Base-by-base conservation (phyloP, 768 basidiomycete species). In the Rossbeevera mucosa region DNA sequence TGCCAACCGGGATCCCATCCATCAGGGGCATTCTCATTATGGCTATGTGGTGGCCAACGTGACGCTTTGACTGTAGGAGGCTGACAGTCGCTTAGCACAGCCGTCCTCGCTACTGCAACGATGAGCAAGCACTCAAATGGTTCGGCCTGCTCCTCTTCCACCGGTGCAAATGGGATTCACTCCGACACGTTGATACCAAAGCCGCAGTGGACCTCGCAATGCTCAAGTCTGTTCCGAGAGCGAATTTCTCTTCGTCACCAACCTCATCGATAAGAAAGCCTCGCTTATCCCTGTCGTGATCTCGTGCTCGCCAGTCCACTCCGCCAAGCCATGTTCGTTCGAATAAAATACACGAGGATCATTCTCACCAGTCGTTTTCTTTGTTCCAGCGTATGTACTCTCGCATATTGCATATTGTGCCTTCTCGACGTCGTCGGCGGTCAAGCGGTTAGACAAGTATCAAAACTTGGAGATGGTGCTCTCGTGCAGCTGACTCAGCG, bases 401-500 rank as follows among this genome's bases (percentile, higher is more conserved):
- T 94, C 36, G 76, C 91, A 28, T 99, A 99, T 71, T 81, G 82
- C 53, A 71, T 97, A 51, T 97, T 94, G 11, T 94, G 91, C 67
- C 77, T 99, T 40, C 76, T 99, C 60, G 96, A 99, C 64, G 96
- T 93, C 14, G 87, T 94, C 25, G 96, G 98, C 58, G 96, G 96
- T 3, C 85, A 88, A 64, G 94, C 84, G 1, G 74, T 96, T 38
- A 85, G 83, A 11, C 94, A 99, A 72, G 88, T 92, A 5, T 93
- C 90, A 50, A 94, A 95, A 73, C 97, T 98, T 71, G 96, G 96
- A n/a, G n/a, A n/a, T n/a, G n/a, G n/a, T n/a, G n/a, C n/a, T n/a
- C n/a, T n/a, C n/a, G n/a, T n/a, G n/a, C n/a, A n/a, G n/a, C n/a
- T n/a, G n/a, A n/a, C n/a, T n/a, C n/a, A n/a, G n/a, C n/a, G n/a